Percentiles rank a stretch among this genome's conserved stretches.
These are phyloP conservation scores for Vanrija humicola DNA, from an alignment of 1,284 basidiomycete genomes.

Conservation along the genomic window DNA sequence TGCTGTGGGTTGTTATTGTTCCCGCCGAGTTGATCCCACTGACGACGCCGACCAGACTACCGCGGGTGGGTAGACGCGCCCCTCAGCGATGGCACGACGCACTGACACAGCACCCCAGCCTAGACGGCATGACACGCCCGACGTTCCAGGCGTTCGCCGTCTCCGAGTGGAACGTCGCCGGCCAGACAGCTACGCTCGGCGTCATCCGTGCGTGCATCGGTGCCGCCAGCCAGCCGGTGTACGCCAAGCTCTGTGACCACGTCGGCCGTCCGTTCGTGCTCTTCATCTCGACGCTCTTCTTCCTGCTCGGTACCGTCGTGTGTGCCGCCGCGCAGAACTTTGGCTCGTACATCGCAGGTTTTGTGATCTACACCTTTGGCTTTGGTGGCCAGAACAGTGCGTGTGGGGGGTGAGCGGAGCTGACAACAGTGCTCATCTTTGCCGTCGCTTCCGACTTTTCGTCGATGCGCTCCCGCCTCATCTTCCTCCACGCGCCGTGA, in stretches of 20 bases:
- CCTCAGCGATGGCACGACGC: too few species aligned
- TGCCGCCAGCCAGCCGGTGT: conserved; percentile 69
- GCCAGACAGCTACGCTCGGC: conserved; percentile 1
- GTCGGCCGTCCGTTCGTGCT: conserved; percentile 43
- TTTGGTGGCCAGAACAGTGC: conserved; percentile 23
- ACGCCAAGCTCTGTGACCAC: conserved; percentile 73
- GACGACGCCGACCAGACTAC: too few species aligned
- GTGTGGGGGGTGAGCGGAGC: too few species aligned
- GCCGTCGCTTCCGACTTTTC: conserved; percentile 49
- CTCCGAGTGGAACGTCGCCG: conserved; percentile 2
- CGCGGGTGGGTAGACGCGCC: too few species aligned
- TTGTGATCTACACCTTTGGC: conserved; percentile 40
- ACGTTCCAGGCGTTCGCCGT: conserved; percentile 10
- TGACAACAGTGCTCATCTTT: conserved; percentile 34
- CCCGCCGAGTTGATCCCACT: too few species aligned
- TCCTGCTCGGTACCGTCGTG: conserved; percentile 44
- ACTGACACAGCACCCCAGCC: not conserved
- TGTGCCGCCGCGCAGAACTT: conserved; percentile 40
- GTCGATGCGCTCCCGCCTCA: conserved; percentile 45
- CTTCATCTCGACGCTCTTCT: conserved; percentile 41
- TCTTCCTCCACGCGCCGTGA: conserved; percentile 48
- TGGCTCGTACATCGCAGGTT: conserved; percentile 41
- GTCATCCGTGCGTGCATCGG: conserved; percentile 50
- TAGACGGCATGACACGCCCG: not conserved
- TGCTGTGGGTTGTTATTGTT: too few species aligned